phyloP scores from a whole-genome alignment of 1,284 basidiomycete genomes.

The Neotropicomus parvogracilis region DNA sequence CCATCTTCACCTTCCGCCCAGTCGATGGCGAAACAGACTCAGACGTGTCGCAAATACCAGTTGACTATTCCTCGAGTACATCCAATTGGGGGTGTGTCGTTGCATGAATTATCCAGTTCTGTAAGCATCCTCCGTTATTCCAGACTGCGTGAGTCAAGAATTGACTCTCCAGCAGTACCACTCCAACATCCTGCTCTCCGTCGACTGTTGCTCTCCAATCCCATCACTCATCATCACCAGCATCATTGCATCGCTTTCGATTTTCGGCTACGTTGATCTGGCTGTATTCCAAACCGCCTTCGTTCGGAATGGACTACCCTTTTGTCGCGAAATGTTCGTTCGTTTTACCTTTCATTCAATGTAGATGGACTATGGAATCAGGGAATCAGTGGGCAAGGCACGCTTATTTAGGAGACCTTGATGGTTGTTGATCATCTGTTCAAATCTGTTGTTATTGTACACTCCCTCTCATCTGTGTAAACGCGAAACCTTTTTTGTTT shows the following conservation, averaged over 20 bases:
- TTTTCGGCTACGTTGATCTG: conserved; percentile 6
- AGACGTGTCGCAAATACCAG: conserved; percentile 13
- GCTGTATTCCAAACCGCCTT: conserved; percentile 5
- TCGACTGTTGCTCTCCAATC: neutral
- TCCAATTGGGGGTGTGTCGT: conserved; percentile 10
- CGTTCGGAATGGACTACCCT: conserved; percentile 12
- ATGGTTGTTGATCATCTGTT: conserved; percentile 2
- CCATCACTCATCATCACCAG: conserved; percentile 1
- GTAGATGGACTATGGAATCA: conserved; percentile 2
- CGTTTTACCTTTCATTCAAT: neutral
- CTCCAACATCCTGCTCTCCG: neutral
- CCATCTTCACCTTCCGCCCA: neutral
- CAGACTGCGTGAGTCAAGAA: conserved; percentile 2
- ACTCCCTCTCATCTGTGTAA: conserved; percentile 13
- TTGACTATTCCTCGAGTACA: neutral
- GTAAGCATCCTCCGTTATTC: conserved; percentile 12
- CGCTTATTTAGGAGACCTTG: conserved; percentile 8
- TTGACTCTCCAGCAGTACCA: conserved; percentile 1
- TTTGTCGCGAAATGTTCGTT: conserved; percentile 18
- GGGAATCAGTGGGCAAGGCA: conserved; percentile 1
- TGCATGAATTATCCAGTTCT: conserved; percentile 11
- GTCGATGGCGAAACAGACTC: conserved; percentile 1
- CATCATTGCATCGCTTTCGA: conserved; percentile 2
- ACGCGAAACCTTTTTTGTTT: conserved; percentile 9
- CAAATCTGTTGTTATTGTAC: conserved; percentile 2